Evolutionary conservation across 495 filamentous ascomycete genomes (phyloP).

Genomic region (Podospora pseudocomata): DNA sequence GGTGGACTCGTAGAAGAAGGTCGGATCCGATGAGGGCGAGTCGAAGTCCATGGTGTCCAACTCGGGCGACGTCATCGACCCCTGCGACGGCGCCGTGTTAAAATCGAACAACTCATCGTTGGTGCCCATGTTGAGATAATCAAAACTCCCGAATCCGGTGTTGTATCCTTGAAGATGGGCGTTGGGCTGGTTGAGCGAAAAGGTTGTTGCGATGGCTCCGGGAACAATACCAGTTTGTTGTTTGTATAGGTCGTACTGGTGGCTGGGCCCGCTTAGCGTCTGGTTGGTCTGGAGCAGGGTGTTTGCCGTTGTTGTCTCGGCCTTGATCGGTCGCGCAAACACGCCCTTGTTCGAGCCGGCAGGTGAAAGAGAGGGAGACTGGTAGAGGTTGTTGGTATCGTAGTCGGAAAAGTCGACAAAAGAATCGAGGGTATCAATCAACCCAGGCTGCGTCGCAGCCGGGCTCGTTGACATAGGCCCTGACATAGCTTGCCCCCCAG

Average conservation of each 20-base stretch:
- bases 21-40: slow-evolving; percentile 45
- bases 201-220: slow-evolving; percentile 66
- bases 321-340: slow-evolving; percentile 38
- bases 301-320: slow-evolving; percentile 33
- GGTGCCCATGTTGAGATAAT: slow-evolving; percentile 51
- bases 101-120: slow-evolving; percentile 56
- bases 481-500: slow-evolving; percentile 19
- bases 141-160: slow-evolving; percentile 39
- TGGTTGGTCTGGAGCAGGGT: slow-evolving; percentile 45
- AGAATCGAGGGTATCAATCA: slow-evolving; percentile 29
- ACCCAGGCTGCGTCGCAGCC: slow-evolving; percentile 20
- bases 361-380: slow-evolving; percentile 49
- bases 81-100: slow-evolving; percentile 45
- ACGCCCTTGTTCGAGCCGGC: slow-evolving; percentile 33
- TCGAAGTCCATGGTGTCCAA: slow-evolving; percentile 61
- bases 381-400: slow-evolving; percentile 37
- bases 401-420: slow-evolving; percentile 49
- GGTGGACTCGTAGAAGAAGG: slow-evolving; percentile 56
- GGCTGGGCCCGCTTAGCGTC: slow-evolving; percentile 72
- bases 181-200: slow-evolving; percentile 60
- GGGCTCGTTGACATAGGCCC: slow-evolving; percentile 30
- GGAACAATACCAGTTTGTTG: slow-evolving; percentile 87
- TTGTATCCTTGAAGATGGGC: slow-evolving; percentile 52
- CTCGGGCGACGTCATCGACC: slow-evolving; percentile 43
- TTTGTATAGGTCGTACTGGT: slow-evolving; percentile 86